Evolutionary conservation across 2,329 filamentous ascomycete species (phyloP), one percentile per base, ranked within the genome.

Genomic region (Colletotrichum musicola): DNA sequence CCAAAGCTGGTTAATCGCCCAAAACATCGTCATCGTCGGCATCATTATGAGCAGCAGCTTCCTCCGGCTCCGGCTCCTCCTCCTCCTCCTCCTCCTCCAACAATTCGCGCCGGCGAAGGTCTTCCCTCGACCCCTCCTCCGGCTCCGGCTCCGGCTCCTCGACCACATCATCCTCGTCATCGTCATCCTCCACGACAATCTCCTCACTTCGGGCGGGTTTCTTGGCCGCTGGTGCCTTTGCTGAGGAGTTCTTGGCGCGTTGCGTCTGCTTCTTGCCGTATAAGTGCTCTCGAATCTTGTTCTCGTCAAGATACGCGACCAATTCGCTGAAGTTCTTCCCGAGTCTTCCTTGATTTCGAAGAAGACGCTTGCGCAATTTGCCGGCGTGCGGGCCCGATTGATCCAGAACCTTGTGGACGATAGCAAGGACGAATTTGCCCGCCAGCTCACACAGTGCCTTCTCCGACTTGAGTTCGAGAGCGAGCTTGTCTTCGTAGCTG

Each of bases 281-380:
- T 60, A 79, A 78, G 65, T 80, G 71, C 59, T 84, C 82, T 72
- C 85, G 84, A 50, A 88, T 79, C 74, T 90, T 90, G 56, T 86
- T 84, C 65, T 92, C 88, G 74, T 97, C 94, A 4, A 98, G 83
- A 77, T 92, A 96, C 9, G 89, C 88, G 4, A 97, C 83, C 6
- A 98, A 89, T 74, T 96, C 94, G 75, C 92, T 93, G 84, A 93
- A 97, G 77, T 96, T 98, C 53, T 88, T 84, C 2, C 96, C 96
- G 3, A 99, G 86, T 75, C 89, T 90, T n/a, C 83, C 84, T 76
- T 92, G 92, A 80, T 99, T 98, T 72, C 93, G 87, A 74, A 92
- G 85, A 22, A 99, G 83, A 20, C 94, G 87, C 74, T 89, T 88
- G 71, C 88, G 88, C 42, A 97, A 85, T 75, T 88, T 89, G 35